Conservation (phyloP, 768 basidiomycete species). For the Butyriboletus loyo region DNA sequence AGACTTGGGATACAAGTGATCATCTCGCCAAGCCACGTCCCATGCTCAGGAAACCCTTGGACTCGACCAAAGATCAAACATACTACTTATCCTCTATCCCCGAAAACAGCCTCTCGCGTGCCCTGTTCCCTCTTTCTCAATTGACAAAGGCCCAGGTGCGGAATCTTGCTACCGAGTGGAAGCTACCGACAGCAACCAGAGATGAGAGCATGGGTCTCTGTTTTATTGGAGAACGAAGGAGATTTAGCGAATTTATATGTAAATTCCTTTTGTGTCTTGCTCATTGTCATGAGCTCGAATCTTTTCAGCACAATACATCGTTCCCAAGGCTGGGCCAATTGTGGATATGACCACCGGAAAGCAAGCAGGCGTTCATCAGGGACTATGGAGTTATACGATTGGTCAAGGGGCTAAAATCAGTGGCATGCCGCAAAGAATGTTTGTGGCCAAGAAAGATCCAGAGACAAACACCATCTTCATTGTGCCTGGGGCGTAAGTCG, state of each 20-base stretch:
- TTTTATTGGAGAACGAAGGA: slow-evolving; percentile 81
- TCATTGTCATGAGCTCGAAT: background rate
- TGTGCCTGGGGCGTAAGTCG: slow-evolving; percentile 65
- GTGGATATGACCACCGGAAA: slow-evolving; percentile 54
- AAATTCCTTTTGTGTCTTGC: slow-evolving; percentile 19
- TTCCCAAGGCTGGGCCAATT: slow-evolving; percentile 66
- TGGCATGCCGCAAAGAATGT: slow-evolving; percentile 62
- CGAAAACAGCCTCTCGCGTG: slow-evolving; percentile 58
- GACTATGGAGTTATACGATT: slow-evolving; percentile 83
- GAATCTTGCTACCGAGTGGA: slow-evolving; percentile 58
- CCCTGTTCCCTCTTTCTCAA: slow-evolving; percentile 75
- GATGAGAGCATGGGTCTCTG: slow-evolving; percentile 93
- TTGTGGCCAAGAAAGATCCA: slow-evolving; percentile 70
- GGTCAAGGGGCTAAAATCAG: slow-evolving; percentile 73
- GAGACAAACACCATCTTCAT: slow-evolving; percentile 66
- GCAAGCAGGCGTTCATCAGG: slow-evolving; percentile 58
- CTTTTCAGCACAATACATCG: slow-evolving; percentile 69
- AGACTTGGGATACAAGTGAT: slow-evolving; percentile 43
- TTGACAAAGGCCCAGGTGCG: slow-evolving; percentile 72
- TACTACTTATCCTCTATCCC: slow-evolving; percentile 84
- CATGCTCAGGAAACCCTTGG: slow-evolving; percentile 50
- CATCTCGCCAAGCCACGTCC: slow-evolving; percentile 36
- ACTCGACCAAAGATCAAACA: slow-evolving; percentile 81
- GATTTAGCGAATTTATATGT: slow-evolving; percentile 75
- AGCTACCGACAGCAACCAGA: slow-evolving; percentile 69